Evolutionary conservation across 352 stramenopile genomes (phyloP).

Genomic region (Thalassiosira mediterranea): DNA sequence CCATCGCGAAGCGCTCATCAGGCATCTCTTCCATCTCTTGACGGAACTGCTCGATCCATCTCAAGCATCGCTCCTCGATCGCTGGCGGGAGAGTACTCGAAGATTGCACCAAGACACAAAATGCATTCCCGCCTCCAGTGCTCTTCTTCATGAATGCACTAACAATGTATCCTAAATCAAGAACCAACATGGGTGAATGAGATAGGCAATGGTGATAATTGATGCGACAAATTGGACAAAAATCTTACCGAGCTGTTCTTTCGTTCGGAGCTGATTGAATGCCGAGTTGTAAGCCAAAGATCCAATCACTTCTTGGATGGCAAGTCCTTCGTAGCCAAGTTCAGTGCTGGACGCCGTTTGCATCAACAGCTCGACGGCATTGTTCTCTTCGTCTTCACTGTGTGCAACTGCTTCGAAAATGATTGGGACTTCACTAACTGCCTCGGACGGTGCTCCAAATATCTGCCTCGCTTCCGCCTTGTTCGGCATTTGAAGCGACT

Average conservation of each 20-base stretch:
- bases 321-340: constrained; percentile 75
- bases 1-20: constrained; percentile 62
- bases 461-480: constrained; percentile 70
- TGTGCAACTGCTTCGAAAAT: constrained; percentile 72
- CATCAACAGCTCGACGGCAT: constrained; percentile 73
- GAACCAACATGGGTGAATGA: too few relatives aligned
- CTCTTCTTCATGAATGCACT: constrained; percentile 73
- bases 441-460: constrained; percentile 50
- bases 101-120: constrained; percentile 75
- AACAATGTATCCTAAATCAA: constrained; percentile 84
- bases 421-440: constrained; percentile 52
- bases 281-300: constrained; percentile 81
- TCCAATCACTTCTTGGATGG: constrained; percentile 77
- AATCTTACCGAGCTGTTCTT: constrained; percentile 83
- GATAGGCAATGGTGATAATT: too few relatives aligned
- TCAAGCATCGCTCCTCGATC: constrained; percentile 74
- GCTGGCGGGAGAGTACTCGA: constrained; percentile 54
- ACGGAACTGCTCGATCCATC: constrained; percentile 75
- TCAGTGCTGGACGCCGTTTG: constrained; percentile 68
- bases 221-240: too few relatives aligned
- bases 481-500: constrained; percentile 74
- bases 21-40: constrained; percentile 77
- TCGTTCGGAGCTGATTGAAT: constrained; percentile 80
- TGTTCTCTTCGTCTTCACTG: constrained; percentile 78
- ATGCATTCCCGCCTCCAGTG: constrained; percentile 62